These are phyloP conservation scores for Batkoa obscura DNA, from an alignment of 371 early-diverging fungal species.

Conservation along the genomic window DNA sequence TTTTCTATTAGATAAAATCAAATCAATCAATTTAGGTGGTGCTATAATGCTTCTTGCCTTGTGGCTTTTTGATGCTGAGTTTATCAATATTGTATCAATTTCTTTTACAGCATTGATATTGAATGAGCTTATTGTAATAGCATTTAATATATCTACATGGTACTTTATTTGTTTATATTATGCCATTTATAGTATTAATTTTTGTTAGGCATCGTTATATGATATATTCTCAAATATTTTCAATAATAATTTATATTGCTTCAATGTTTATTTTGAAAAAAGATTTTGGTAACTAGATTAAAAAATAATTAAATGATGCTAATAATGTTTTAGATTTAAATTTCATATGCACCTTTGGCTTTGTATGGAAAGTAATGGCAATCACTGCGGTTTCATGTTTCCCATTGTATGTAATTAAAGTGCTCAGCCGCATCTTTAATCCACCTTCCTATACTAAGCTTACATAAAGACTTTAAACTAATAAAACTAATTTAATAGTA, in stretches of 20 bases:
- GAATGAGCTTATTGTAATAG: conserved; percentile 98
- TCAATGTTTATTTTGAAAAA: conserved; percentile 76
- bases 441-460: conserved; percentile 59
- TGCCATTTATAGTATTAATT: too few species aligned
- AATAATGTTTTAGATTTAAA: conserved; percentile 32
- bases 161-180: conserved; percentile 10
- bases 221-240: conserved; percentile 64
- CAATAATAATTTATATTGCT: conserved; percentile 60
- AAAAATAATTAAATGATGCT: not conserved
- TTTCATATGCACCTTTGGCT: conserved; percentile 66
- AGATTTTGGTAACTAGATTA: conserved; percentile 61
- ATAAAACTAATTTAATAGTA: too few species aligned
- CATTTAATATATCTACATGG: conserved; percentile 84
- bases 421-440: conserved; percentile 41
- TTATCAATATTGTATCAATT: conserved; percentile 89
- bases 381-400: conserved; percentile 75
- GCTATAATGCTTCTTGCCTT: conserved; percentile 92
- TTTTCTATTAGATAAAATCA: not conserved
- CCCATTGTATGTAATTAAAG: conserved; percentile 61
- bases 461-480: too few species aligned
- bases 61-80: conserved; percentile 86
- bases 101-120: conserved; percentile 93
- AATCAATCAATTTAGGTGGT: conserved; percentile 26
- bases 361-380: conserved; percentile 76
- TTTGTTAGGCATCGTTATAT: conserved; percentile 72